Evolutionary conservation across 75 land plant genomes (phyloP).

Genomic region (Selaginella tamariscina): DNA sequence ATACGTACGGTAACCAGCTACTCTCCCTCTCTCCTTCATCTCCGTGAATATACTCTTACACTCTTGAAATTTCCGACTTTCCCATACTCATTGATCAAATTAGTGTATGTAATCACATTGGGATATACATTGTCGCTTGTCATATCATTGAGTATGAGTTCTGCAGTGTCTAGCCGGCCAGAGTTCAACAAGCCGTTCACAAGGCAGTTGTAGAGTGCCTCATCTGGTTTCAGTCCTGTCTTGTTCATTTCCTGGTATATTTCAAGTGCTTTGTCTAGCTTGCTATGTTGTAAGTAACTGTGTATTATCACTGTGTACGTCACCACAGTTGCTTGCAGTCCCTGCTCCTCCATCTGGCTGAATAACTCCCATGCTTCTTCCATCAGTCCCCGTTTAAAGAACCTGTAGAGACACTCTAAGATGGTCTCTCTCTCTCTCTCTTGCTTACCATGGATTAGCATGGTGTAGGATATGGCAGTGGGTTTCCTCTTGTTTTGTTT

Average conservation of each 20-base stretch:
- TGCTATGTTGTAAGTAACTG: conserved; percentile 20
- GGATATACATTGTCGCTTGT: conserved; percentile 15
- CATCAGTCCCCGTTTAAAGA: conserved; percentile 14
- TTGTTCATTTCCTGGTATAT: conserved; percentile 44
- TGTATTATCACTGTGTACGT: conserved; percentile 29
- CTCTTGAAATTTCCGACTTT: not conserved
- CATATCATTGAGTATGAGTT: conserved; percentile 20
- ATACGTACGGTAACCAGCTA: conserved; percentile 22
- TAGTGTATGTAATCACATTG: not conserved
- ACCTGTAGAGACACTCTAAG: not conserved
- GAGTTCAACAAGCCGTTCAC: conserved; percentile 19
- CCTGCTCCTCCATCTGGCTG: conserved; percentile 24
- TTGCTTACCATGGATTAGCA: not conserved
- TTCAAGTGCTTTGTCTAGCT: conserved; percentile 29
- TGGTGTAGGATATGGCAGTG: not conserved
- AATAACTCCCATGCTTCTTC: conserved; percentile 52
- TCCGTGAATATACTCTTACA: not conserved
- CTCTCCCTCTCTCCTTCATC: conserved; percentile 18
- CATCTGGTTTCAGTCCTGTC: conserved; percentile 40
- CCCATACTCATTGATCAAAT: conserved; percentile 6
- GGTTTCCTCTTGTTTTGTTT: not conserved
- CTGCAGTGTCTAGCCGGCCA: conserved; percentile 19
- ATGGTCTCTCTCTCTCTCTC: not conserved
- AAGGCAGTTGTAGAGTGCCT: conserved; percentile 41
- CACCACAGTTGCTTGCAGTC: conserved; percentile 25